Evolutionary conservation across 371 early-diverging fungal species (phyloP), one percentile per base, ranked within the genome.

Genomic region (Mortierella sp.): DNA sequence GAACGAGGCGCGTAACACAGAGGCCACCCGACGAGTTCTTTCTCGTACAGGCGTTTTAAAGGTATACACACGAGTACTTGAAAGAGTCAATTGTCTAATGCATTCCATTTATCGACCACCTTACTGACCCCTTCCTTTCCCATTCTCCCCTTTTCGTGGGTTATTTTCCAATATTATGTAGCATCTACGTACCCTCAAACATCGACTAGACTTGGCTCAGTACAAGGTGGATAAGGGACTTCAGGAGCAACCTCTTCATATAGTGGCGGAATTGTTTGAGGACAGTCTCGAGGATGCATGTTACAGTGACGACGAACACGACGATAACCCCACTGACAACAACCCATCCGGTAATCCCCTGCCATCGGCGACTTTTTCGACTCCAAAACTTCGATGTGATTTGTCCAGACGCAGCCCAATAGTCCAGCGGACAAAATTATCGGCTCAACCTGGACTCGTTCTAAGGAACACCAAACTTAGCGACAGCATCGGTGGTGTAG

Each of bases 211-310:
- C 3, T 68, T 65, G 42, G 79, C 79, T 19, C 79, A 73, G 11
- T 79, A 73, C 74, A 79, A 79, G 28, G 55, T 84, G 47, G 75
- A 77, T 3, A 71, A 70, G 11, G 86, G 82, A 6, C 70, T 79
- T 57, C 77, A 85, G 52, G 86, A 85, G 47, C 86, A 85, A 54
- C 86, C 86, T 7, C 42, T 85, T 31, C 82, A 81, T 55, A 65
- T 85, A 44, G 82, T 82, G 21, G 34, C 76, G 4, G 86, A 85
- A 60, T 52, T 85, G 68, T 81, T 85, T 54, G 86, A 81, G 14
- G 86, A 85, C 11, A 70, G 68, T 19, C 70, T 77, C 3, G 78
- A 77, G 13, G 80, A 75, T 5, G 72, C 50, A 3, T 48, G 52
- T 26, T 48, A 50, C 24, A 34, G 34, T 4, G 72, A 50, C 38